Percentiles rank a stretch among this genome's conserved stretches.
Evolutionary conservation across 805 yeast species (phyloP).

Genomic region (Wickerhamiella azyma): DNA sequence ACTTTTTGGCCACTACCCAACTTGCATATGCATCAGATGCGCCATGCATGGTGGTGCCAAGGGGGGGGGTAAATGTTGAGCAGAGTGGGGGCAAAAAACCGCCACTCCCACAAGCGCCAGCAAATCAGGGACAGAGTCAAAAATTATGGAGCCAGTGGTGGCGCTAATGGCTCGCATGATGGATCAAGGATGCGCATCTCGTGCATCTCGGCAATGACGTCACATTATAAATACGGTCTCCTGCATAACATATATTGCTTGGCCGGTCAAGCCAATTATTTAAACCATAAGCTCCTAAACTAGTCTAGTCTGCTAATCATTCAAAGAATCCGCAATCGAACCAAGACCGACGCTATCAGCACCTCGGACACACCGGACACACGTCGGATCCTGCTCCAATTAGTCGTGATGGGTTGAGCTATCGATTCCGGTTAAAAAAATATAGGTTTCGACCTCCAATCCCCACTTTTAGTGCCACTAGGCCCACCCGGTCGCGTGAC

Average conservation of each 20-base stretch:
- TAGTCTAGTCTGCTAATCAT: too few relatives aligned
- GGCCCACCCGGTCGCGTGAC: background rate
- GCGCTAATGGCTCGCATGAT: background rate
- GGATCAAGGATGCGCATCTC: background rate
- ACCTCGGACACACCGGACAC: too few relatives aligned
- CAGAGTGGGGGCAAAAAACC: background rate
- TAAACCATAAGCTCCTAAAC: too few relatives aligned
- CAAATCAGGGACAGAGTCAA: too few relatives aligned
- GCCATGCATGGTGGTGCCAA: background rate
- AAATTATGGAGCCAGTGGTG: background rate
- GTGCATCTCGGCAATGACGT: background rate
- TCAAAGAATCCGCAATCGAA: too few relatives aligned
- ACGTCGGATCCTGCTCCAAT: too few relatives aligned
- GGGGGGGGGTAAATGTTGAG: background rate
- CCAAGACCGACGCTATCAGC: too few relatives aligned
- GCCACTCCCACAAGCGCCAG: too few relatives aligned
- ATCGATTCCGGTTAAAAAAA: too few relatives aligned
- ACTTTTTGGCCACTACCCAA: background rate
- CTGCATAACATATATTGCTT: background rate
- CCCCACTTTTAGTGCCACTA: background rate
- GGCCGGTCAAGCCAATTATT: too few relatives aligned
- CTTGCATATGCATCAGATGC: conserved; percentile 5
- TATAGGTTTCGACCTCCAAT: too few relatives aligned
- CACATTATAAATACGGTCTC: background rate
- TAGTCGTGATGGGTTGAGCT: too few relatives aligned